phyloP scores from a whole-genome alignment of 768 basidiomycete species.

The Clitopilus passeckerianus region DNA sequence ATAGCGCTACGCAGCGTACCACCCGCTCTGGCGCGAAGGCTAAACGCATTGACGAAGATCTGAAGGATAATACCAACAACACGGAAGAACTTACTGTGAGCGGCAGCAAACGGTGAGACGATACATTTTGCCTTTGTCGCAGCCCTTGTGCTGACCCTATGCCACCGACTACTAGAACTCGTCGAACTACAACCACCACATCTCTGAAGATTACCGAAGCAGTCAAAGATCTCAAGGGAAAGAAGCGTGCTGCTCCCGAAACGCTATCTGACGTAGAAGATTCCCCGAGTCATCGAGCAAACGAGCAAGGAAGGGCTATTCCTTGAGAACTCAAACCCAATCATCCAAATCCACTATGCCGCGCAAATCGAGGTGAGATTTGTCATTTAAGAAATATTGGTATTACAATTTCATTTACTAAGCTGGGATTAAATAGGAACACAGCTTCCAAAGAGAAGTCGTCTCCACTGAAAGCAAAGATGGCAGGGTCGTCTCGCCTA shows the following conservation, averaged over 20 bases:
- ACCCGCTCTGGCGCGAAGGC: conserved; percentile 39
- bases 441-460: conserved; percentile 55
- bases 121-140: conserved; percentile 18
- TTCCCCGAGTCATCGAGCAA: conserved; percentile 49
- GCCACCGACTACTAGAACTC: conserved; percentile 37
- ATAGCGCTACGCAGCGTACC: conserved; percentile 29
- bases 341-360: conserved; percentile 51
- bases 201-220: conserved; percentile 74
- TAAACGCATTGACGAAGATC: conserved; percentile 52
- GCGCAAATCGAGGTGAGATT: conserved; percentile 61
- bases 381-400: conserved; percentile 4
- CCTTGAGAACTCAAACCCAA: conserved; percentile 55
- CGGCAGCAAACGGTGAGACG: conserved; percentile 58
- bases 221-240: conserved; percentile 74
- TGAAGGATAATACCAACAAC: conserved; percentile 67
- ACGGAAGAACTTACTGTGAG: conserved; percentile 45
- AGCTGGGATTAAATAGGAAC: conserved; percentile 22
- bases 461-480: conserved; percentile 51
- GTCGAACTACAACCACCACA: conserved; percentile 45
- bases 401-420: conserved; percentile 8
- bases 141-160: not conserved
- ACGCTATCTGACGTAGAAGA: conserved; percentile 63
- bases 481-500: conserved; percentile 60
- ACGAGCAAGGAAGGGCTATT: conserved; percentile 62
- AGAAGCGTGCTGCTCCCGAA: conserved; percentile 86